Conservation (phyloP, 805 yeast species). For the Ogataea zsoltii region DNA sequence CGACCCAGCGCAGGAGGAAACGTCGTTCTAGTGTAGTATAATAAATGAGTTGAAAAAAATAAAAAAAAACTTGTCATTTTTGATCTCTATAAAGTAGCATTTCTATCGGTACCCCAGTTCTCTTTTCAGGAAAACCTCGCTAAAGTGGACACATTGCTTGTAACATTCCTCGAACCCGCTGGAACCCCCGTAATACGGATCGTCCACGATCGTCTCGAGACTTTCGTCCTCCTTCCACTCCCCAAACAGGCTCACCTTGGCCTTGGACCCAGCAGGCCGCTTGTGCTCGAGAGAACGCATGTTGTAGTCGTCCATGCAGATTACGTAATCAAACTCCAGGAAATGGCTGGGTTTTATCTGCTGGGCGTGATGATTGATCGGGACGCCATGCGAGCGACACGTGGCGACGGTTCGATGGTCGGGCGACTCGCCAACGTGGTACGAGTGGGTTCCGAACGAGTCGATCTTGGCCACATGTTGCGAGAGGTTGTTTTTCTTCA, state of each 20-base stretch:
- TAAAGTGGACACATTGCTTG: constrained; percentile 72
- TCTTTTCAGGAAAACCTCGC: constrained; percentile 62
- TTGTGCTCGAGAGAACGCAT: constrained; percentile 48
- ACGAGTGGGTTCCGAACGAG: constrained; percentile 87
- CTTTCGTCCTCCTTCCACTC: constrained; percentile 63
- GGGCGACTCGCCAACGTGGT: constrained; percentile 81
- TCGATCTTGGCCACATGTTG: constrained; percentile 59
- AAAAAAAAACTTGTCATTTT: too few species aligned
- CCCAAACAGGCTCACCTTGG: constrained; percentile 69
- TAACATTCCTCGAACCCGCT: constrained; percentile 82
- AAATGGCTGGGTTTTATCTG: constrained; percentile 56
- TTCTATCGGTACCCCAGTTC: constrained; percentile 33
- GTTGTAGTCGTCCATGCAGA: constrained; percentile 73
- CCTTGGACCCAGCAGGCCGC: constrained; percentile 51
- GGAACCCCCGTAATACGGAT: constrained; percentile 90
- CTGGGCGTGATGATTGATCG: constrained; percentile 75
- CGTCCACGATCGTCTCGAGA: constrained; percentile 65
- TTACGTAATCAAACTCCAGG: constrained; percentile 60
- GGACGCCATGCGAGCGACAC: constrained; percentile 70
- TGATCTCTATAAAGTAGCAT: too few species aligned
- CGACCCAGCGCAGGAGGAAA: constrained; percentile 34
- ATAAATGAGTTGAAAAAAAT: too few species aligned
- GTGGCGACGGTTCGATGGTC: constrained; percentile 72
- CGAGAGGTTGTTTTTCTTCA: constrained; percentile 47
- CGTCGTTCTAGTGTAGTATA: constrained; percentile 14